Evolutionary conservation across 768 basidiomycete species (phyloP).

Genomic region (Tricholomella constricta): DNA sequence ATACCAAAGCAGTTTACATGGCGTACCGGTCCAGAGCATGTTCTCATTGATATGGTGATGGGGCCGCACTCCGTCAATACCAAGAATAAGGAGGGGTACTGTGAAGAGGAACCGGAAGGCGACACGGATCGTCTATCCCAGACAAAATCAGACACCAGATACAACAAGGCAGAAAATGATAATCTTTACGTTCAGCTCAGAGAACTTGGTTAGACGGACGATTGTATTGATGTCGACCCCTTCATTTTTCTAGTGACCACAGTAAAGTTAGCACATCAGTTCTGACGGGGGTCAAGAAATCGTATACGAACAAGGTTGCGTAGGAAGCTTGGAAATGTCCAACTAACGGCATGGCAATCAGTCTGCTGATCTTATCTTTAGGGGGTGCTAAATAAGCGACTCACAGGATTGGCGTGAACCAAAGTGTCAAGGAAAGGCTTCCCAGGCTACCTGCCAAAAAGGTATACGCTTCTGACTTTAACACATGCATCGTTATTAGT

Average conservation of each 20-base stretch:
- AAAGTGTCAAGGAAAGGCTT: slow-evolving; percentile 68
- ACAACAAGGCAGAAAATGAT: background rate
- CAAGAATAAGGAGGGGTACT: slow-evolving; percentile 64
- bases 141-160: background rate
- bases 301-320: slow-evolving; percentile 50
- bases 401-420: slow-evolving; percentile 72
- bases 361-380: slow-evolving; percentile 5
- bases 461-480: slow-evolving; percentile 68
- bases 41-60: slow-evolving; percentile 68
- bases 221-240: slow-evolving; percentile 67
- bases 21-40: slow-evolving; percentile 51
- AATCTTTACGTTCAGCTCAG: slow-evolving; percentile 73
- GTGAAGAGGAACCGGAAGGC: slow-evolving; percentile 75
- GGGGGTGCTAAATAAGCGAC: slow-evolving; percentile 18
- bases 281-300: background rate
- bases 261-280: background rate
- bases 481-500: slow-evolving; percentile 10
- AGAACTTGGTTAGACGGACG: slow-evolving; percentile 75
- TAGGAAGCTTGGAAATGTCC: slow-evolving; percentile 69
- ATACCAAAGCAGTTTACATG: background rate
- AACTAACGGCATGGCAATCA: slow-evolving; percentile 37
- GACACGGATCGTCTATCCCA: slow-evolving; percentile 62
- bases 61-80: slow-evolving; percentile 64
- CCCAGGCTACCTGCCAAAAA: slow-evolving; percentile 72
- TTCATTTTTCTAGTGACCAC: slow-evolving; percentile 48